phyloP scores from a whole-genome alignment of 23 red algal species.

The Gracilaria vermiculophylla region DNA sequence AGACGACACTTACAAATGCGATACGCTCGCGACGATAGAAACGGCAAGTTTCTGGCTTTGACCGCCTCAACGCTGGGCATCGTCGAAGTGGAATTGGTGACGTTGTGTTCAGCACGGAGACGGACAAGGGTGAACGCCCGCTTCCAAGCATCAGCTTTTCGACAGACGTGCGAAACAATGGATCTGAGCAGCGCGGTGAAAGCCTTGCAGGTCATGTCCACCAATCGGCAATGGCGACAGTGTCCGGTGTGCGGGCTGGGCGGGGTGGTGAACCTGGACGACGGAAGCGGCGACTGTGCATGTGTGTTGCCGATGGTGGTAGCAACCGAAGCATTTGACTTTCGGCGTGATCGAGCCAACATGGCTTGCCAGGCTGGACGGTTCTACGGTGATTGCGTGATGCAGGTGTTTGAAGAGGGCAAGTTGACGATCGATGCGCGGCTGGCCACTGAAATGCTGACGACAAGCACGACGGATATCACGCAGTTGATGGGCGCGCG shows the following conservation, averaged over 20 bases:
- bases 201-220: not conserved
- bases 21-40: constrained; percentile 35
- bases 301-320: constrained; percentile 31
- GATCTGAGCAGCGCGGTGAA: not conserved
- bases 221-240: not conserved
- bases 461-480: constrained; percentile 18
- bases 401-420: constrained; percentile 23
- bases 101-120: constrained; percentile 20
- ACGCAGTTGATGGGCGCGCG: not conserved
- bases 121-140: constrained; percentile 19
- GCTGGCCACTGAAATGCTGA: constrained; percentile 20
- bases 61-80: not conserved
- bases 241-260: constrained; percentile 5
- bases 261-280: not conserved
- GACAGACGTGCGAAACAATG: not conserved
- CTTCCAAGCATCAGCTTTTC: constrained; percentile 1
- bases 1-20: constrained; percentile 9
- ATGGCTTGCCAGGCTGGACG: constrained; percentile 46
- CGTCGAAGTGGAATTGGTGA: constrained; percentile 14
- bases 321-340: constrained; percentile 49
- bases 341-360: constrained; percentile 42
- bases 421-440: not conserved
- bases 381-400: constrained; percentile 22
- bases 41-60: constrained; percentile 13
- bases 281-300: constrained; percentile 23